A percentile compares a stretch with the other conserved stretches of the same genome.
phyloP scores from a whole-genome alignment of 2,329 filamentous ascomycete species.

The Cercospora citrullina region DNA sequence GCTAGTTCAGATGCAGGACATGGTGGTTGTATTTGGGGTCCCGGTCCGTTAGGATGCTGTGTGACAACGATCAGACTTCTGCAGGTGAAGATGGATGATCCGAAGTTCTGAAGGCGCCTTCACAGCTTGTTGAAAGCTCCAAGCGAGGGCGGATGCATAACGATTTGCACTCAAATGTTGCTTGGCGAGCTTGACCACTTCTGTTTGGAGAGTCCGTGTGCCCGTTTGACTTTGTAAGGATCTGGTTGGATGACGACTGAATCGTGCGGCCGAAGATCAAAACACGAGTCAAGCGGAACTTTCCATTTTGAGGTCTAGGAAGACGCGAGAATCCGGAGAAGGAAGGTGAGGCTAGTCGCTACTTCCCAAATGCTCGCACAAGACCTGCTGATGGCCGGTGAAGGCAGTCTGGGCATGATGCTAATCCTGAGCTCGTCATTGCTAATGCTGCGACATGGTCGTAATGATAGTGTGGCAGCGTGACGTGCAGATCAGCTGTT shows the following conservation, averaged over 20 bases:
- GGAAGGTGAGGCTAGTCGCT: background rate
- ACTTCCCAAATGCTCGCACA: background rate
- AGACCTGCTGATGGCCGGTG: background rate
- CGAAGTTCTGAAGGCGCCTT: background rate
- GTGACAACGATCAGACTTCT: background rate
- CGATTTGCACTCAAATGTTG: conserved; percentile 10
- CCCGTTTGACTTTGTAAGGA: background rate
- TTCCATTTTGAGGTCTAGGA: background rate
- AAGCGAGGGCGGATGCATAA: background rate
- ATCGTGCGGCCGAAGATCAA: background rate
- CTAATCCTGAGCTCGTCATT: background rate
- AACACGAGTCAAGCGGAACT: background rate
- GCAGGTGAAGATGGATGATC: background rate
- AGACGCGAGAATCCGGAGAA: background rate
- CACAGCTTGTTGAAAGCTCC: background rate
- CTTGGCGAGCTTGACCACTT: conserved; percentile 11
- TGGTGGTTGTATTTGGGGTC: background rate
- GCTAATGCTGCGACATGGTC: background rate
- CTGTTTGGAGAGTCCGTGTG: background rate
- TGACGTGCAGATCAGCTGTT: background rate
- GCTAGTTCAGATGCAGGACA: background rate
- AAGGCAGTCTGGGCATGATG: background rate
- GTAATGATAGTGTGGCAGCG: background rate
- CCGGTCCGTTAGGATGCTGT: background rate
- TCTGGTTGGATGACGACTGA: conserved; percentile 1